Base-by-base conservation (phyloP, 75 land plant genomes). In the Selaginella moellendorffii region DNA sequence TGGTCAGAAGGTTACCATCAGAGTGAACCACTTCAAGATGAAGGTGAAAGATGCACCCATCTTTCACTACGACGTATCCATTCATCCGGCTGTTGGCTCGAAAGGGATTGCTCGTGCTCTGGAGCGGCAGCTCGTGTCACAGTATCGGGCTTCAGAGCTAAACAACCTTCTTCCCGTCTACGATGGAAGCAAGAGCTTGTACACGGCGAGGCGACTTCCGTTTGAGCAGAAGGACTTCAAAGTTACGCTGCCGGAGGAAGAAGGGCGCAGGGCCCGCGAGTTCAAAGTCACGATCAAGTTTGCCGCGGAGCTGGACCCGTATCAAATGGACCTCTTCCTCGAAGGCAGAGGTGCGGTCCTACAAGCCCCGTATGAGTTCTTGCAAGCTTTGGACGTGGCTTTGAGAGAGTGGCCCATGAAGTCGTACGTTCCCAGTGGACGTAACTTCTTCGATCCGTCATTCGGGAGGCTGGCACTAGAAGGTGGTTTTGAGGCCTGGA, bases 301-400 rank as follows among this genome's bases (percentile, higher is more conserved):
- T n/a, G n/a, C n/a, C n/a, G n/a, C n/a, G n/a, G n/a, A n/a, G n/a
- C n/a, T n/a, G n/a, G n/a, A n/a, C n/a, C n/a, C n/a, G n/a, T n/a
- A n/a, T n/a, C n/a, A n/a, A n/a, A n/a, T n/a, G n/a, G n/a, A n/a
- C n/a, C 76, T 70, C 25, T 82, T 80, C 68, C 65, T 88, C 71
- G 67, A 29, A 61, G 75, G 74, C 23, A 72, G 74, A 1, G 77
- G 66, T 0, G 60, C 51, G 14, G 79, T 5, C 26, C n/a, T n/a
- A 0, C 75, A 78, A n/a, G 71, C 79, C 31, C 89, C 86, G 59
- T 91, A 90, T 59, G 85, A 90, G 24, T 84, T 79, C 66, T 74
- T 90, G 25, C 91, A 87, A 63, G 97, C 97, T 12, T 64, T 90
- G 28, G 92, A 87, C 66, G 75, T 87, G 42, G 80, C 80, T 17